Percentiles rank a stretch among this genome's conserved stretches.
Evolutionary conservation across 805 yeast genomes (phyloP).

Genomic region (Zygoascus bituminiphila): DNA sequence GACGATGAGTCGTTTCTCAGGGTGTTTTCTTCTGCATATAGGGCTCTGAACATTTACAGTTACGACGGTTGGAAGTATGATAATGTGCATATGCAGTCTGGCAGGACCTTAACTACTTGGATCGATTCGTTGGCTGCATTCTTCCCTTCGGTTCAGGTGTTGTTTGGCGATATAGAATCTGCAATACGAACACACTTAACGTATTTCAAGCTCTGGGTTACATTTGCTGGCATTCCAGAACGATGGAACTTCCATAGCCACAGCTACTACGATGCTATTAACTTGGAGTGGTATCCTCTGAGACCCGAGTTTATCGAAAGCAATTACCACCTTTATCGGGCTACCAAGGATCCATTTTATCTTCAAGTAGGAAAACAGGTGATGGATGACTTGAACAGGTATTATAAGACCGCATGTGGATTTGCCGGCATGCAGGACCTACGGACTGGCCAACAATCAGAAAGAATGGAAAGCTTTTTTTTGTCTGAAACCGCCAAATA

Average conservation of each 20-base stretch:
- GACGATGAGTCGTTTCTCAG: slow-evolving; percentile 44
- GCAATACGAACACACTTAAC: slow-evolving; percentile 56
- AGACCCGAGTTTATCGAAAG: slow-evolving; percentile 91
- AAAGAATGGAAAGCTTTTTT: slow-evolving; percentile 89
- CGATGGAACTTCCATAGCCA: slow-evolving; percentile 45
- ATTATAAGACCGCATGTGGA: slow-evolving; percentile 63
- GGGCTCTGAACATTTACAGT: slow-evolving; percentile 46
- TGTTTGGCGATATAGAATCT: slow-evolving; percentile 63
- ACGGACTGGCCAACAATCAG: slow-evolving; percentile 50
- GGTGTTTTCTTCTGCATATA: slow-evolving; percentile 49
- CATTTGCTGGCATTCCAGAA: slow-evolving; percentile 78
- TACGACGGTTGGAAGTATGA: slow-evolving; percentile 43
- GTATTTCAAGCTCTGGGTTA: slow-evolving; percentile 70
- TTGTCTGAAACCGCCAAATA: slow-evolving; percentile 83
- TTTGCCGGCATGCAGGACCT: slow-evolving; percentile 70
- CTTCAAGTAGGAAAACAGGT: slow-evolving; percentile 65
- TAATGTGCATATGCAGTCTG: slow-evolving; percentile 50
- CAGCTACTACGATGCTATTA: slow-evolving; percentile 24
- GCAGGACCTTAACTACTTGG: slow-evolving; percentile 52
- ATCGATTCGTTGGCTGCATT: slow-evolving; percentile 82
- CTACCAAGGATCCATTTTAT: slow-evolving; percentile 80
- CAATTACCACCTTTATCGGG: slow-evolving; percentile 71
- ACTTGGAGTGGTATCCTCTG: slow-evolving; percentile 84
- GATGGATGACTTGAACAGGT: slow-evolving; percentile 44
- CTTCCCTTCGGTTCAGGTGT: slow-evolving; percentile 76